phyloP scores from a whole-genome alignment of 257 asterid genomes.

The Primulina eburnea region DNA sequence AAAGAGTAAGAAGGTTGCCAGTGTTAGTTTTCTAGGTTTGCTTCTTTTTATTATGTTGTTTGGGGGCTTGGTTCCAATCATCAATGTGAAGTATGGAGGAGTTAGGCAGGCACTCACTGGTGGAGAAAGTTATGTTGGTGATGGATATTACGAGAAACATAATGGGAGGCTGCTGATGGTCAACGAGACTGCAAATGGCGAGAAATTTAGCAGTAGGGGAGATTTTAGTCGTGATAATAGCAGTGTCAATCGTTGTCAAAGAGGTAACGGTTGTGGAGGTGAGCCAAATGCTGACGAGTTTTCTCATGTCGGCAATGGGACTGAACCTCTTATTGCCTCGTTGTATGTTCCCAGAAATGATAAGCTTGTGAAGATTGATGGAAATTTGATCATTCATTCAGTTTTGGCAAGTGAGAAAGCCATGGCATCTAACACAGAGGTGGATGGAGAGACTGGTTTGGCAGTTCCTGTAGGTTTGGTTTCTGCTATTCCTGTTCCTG shows the following conservation, averaged over 20 bases:
- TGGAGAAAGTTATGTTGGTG: constrained; percentile 36
- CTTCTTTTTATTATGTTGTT: constrained; percentile 69
- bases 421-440: constrained; percentile 54
- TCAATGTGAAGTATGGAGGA: constrained; percentile 74
- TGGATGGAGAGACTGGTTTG: constrained; percentile 57
- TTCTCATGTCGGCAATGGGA: constrained; percentile 42
- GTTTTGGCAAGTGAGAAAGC: constrained; percentile 77
- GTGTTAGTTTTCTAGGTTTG: constrained; percentile 86
- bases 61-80: constrained; percentile 82
- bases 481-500: constrained; percentile 52
- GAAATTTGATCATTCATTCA: constrained; percentile 71
- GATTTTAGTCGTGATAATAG: constrained; percentile 32
- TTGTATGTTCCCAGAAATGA: constrained; percentile 77
- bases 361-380: constrained; percentile 73
- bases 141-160: constrained; percentile 48
- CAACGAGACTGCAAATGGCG: constrained; percentile 47
- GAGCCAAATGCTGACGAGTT: constrained; percentile 43
- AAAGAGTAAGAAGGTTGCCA: constrained; percentile 83
- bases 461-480: constrained; percentile 60
- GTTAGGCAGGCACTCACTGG: constrained; percentile 50
- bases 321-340: constrained; percentile 65
- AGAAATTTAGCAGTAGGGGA: constrained; percentile 34
- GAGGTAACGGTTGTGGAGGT: constrained; percentile 30
- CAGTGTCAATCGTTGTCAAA: constrained; percentile 30
- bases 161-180: constrained; percentile 69